Evolutionary conservation across 305 asterid genomes (phyloP).

Genomic region (Plantago coronopus): DNA sequence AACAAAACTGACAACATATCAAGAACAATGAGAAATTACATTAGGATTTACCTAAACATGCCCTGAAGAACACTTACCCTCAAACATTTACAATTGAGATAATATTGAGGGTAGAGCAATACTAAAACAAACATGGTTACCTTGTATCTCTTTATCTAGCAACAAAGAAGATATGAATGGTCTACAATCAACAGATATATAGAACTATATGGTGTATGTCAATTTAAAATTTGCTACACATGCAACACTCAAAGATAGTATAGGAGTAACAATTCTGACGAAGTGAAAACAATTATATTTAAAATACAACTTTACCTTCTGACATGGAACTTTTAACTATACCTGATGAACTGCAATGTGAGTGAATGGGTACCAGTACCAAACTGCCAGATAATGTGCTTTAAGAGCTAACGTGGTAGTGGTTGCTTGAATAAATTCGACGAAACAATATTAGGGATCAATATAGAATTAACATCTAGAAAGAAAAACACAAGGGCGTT

Average conservation of each 20-base stretch:
- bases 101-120: conserved; percentile 87
- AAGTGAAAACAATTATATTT: no score
- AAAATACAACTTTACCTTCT: not conserved
- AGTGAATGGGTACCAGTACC: conserved; percentile 96
- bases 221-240: not conserved
- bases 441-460: conserved; percentile 16
- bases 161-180: conserved; percentile 12
- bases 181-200: not conserved
- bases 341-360: conserved; percentile 94
- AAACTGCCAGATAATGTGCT: conserved; percentile 82
- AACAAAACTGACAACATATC: conserved; percentile 2
- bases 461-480: not conserved
- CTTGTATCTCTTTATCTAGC: conserved; percentile 74
- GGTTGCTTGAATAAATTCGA: conserved; percentile 49
- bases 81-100: conserved; percentile 97
- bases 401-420: conserved; percentile 63
- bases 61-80: conserved; percentile 77
- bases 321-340: conserved; percentile 6
- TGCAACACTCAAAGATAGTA: not conserved
- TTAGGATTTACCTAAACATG: conserved; percentile 51
- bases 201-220: not conserved
- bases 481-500: not conserved
- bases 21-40: not conserved
- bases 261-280: not conserved
- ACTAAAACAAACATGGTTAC: conserved; percentile 78